phyloP scores from a whole-genome alignment of 2,329 filamentous ascomycete species.

The Daldinia sp. region DNA sequence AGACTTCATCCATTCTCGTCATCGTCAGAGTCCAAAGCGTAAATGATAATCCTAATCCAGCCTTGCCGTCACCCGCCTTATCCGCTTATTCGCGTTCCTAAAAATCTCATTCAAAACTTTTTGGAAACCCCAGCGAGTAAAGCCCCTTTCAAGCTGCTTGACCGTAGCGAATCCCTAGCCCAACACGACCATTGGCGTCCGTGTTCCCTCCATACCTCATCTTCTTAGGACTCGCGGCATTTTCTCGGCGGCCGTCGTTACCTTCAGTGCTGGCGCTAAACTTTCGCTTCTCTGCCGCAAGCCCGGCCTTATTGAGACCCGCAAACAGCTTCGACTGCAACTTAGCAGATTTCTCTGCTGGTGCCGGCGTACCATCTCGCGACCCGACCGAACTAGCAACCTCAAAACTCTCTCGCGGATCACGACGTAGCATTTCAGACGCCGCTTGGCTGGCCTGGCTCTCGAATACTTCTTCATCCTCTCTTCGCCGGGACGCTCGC shows the following conservation, averaged over 20 bases:
- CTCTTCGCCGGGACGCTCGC: conserved; percentile 46
- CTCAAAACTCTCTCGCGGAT: conserved; percentile 62
- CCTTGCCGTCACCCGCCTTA: neutral
- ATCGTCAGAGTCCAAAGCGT: conserved; percentile 8
- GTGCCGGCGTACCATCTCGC: conserved; percentile 54
- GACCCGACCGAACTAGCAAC: conserved; percentile 54
- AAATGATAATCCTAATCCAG: neutral
- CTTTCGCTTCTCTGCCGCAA: conserved; percentile 59
- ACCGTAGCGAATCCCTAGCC: conserved; percentile 62
- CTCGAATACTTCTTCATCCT: conserved; percentile 69
- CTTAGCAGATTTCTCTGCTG: conserved; percentile 56
- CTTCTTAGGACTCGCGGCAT: conserved; percentile 61
- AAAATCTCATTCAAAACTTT: neutral
- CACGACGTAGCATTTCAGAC: conserved; percentile 74
- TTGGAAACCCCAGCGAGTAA: neutral
- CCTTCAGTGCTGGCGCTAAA: conserved; percentile 48
- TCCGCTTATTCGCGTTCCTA: too few species aligned
- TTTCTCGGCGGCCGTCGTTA: conserved; percentile 47
- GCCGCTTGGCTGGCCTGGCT: conserved; percentile 83
- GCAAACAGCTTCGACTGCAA: conserved; percentile 62
- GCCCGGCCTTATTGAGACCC: conserved; percentile 52
- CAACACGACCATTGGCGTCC: conserved; percentile 54
- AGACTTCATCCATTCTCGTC: conserved; percentile 13
- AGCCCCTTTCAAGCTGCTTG: conserved; percentile 31
- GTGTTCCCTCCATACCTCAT: conserved; percentile 53